Conservation (phyloP, 2,329 filamentous ascomycete species). For the Alternaria infectoria region DNA sequence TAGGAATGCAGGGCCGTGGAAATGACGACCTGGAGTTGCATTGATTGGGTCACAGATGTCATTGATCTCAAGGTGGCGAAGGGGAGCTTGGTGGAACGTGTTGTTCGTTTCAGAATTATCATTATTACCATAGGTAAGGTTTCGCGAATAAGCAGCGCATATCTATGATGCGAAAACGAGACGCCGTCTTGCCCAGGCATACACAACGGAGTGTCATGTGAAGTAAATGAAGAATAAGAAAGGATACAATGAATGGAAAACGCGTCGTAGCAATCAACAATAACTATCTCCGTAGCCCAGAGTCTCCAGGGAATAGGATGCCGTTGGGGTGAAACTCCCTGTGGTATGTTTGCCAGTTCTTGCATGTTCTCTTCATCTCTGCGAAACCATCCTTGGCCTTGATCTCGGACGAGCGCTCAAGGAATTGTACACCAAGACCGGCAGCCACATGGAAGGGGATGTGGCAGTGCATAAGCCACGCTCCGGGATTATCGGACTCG, state of each 20-base stretch:
- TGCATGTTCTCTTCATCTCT: conserved; percentile 35
- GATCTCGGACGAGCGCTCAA: conserved; percentile 52
- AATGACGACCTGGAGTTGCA: background rate
- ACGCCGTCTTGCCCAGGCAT: background rate
- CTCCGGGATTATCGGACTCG: conserved; percentile 47
- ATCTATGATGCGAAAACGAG: background rate
- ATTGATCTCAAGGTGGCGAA: background rate
- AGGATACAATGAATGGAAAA: background rate
- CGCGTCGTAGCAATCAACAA: background rate
- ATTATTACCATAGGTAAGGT: background rate
- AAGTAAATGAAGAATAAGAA: background rate
- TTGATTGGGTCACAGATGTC: background rate
- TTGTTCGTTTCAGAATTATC: background rate
- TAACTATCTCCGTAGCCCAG: conserved; percentile 6
- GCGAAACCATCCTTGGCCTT: conserved; percentile 19
- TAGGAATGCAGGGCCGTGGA: background rate
- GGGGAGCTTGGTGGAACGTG: background rate
- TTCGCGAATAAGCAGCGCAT: background rate
- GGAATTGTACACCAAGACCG: conserved; percentile 60
- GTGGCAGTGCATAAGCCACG: conserved; percentile 50
- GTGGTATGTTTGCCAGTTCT: conserved; percentile 26
- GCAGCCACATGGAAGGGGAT: conserved; percentile 46
- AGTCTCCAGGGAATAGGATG: conserved; percentile 24
- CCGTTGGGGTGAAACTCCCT: conserved; percentile 11
- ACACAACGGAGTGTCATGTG: background rate